Percentiles rank a stretch among this genome's conserved stretches.
phyloP scores from a whole-genome alignment of 2,329 filamentous ascomycete genomes.

The Fusarium sp. region DNA sequence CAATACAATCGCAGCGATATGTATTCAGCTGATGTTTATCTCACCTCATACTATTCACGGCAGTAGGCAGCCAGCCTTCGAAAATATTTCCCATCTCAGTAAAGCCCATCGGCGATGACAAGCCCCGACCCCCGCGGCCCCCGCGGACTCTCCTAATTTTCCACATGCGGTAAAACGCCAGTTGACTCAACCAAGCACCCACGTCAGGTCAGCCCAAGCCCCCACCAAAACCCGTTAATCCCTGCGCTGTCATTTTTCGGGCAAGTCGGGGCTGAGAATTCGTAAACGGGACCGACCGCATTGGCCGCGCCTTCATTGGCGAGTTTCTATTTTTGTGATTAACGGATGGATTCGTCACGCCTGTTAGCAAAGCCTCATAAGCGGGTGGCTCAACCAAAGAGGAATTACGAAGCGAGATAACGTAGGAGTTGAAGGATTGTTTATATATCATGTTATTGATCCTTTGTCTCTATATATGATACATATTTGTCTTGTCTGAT shows the following conservation, averaged over 20 bases:
- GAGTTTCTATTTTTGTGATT: conserved; percentile 24
- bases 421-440: background rate
- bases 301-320: background rate
- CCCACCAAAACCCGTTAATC: background rate
- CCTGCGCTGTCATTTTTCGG: background rate
- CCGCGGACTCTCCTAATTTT: background rate
- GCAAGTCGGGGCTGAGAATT: conserved; percentile 5
- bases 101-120: background rate
- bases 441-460: background rate
- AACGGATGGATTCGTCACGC: conserved; percentile 5
- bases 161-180: background rate
- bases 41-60: fast-evolving
- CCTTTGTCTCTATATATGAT: background rate
- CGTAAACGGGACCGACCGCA: background rate
- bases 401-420: conserved; percentile 8
- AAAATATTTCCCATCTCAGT: background rate
- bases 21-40: background rate
- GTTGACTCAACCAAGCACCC: background rate
- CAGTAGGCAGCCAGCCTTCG: background rate
- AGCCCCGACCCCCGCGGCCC: background rate
- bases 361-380: conserved; percentile 21
- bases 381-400: conserved; percentile 11
- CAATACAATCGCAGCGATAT: background rate
- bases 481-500: background rate
- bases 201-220: conserved; percentile 13